phyloP scores from a whole-genome alignment of 2,329 filamentous ascomycete species.

The Cercospora canescens region DNA sequence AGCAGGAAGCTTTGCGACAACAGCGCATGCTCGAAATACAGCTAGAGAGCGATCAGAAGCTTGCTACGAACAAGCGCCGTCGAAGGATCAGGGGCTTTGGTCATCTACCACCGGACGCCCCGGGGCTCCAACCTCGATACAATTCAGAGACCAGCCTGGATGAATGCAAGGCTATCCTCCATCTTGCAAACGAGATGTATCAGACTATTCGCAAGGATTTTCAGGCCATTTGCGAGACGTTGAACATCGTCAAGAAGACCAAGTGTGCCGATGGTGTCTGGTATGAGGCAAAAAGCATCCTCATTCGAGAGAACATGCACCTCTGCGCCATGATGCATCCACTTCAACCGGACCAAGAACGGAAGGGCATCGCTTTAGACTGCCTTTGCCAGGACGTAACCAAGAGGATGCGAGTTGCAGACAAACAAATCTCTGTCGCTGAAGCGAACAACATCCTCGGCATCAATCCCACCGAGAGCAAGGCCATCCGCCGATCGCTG shows the following conservation, averaged over 20 bases:
- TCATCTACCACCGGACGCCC: conserved; percentile 66
- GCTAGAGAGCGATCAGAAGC: conserved; percentile 59
- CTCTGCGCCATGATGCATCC: conserved; percentile 61
- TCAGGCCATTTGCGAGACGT: conserved; percentile 67
- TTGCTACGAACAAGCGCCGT: conserved; percentile 65
- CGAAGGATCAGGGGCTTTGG: conserved; percentile 69
- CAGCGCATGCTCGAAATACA: conserved; percentile 31
- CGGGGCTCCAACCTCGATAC: conserved; percentile 66
- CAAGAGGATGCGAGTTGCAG: conserved; percentile 69
- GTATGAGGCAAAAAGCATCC: conserved; percentile 67
- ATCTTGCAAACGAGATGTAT: conserved; percentile 65
- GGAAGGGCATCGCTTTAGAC: conserved; percentile 70
- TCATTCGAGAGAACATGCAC: conserved; percentile 65
- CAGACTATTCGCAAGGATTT: conserved; percentile 66
- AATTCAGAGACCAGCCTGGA: conserved; percentile 81
- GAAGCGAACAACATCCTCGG: conserved; percentile 73
- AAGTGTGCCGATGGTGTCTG: conserved; percentile 70
- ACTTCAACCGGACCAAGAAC: conserved; percentile 58
- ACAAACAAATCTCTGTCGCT: conserved; percentile 67
- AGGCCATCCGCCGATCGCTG: conserved; percentile 66
- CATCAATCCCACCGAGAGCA: conserved; percentile 67
- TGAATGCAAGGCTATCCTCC: conserved; percentile 70
- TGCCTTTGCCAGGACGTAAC: conserved; percentile 80
- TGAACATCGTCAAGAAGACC: conserved; percentile 73
- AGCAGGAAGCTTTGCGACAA: conserved; percentile 24